phyloP scores from a whole-genome alignment of 495 filamentous ascomycete genomes.

The Penicillium mononematosum region DNA sequence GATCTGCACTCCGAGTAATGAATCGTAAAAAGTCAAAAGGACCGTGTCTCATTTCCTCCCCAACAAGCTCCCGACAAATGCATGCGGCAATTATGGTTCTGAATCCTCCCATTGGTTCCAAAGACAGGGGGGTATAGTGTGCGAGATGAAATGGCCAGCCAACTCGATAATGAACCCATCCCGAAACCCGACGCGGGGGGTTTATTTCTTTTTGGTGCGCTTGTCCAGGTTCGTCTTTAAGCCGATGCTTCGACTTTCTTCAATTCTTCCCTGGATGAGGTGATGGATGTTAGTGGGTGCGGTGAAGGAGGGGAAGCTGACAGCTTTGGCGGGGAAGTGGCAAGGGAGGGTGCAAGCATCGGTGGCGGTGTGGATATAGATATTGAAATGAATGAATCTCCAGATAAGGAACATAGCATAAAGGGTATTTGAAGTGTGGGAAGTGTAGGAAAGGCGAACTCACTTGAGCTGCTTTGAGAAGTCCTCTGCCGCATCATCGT shows the following conservation, averaged over 20 bases:
- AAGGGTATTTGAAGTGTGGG: neutral
- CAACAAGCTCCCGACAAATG: constrained; percentile 10
- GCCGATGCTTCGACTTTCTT: constrained; percentile 78
- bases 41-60: constrained; percentile 9
- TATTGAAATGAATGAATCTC: neutral
- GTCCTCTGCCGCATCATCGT: constrained; percentile 95
- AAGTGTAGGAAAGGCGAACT: constrained; percentile 2
- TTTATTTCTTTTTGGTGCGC: neutral
- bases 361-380: neutral
- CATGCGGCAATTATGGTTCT: constrained; percentile 1
- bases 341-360: neutral
- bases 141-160: constrained; percentile 8
- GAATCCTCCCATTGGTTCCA: constrained; percentile 6
- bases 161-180: constrained; percentile 6
- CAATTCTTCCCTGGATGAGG: constrained; percentile 76
- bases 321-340: neutral
- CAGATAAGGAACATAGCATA: neutral
- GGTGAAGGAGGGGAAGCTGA: neutral
- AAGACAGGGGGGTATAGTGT: constrained; percentile 14
- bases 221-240: constrained; percentile 21
- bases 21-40: constrained; percentile 1
- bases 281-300: constrained; percentile 13
- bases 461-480: constrained; percentile 95
- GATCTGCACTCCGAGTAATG: neutral
- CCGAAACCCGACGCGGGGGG: neutral